phyloP scores from a whole-genome alignment of 1,139 yeast genomes.

The Kurtzmaniella quercitrusa region DNA sequence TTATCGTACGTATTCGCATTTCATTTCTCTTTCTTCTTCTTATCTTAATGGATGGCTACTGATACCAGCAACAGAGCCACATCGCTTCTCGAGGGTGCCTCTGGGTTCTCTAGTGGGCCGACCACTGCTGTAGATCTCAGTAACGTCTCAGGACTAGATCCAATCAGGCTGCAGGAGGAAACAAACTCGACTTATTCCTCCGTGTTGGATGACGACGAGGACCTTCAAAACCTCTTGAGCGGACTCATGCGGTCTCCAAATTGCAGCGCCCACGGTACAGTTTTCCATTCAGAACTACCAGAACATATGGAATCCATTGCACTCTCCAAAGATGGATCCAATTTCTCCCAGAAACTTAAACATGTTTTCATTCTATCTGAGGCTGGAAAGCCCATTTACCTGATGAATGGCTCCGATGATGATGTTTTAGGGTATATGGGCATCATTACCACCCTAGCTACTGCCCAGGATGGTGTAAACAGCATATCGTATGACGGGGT shows the following conservation, averaged over 20 bases:
- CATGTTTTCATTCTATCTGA: conserved; percentile 81
- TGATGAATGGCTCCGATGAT: conserved; percentile 73
- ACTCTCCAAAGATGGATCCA: conserved; percentile 20
- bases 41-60: not conserved
- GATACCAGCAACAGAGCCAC: not conserved
- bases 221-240: conserved; percentile 22
- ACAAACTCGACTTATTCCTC: conserved; percentile 1
- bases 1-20: not conserved
- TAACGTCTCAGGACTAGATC: conserved; percentile 4
- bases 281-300: conserved; percentile 3
- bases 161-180: conserved; percentile 6
- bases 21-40: not conserved
- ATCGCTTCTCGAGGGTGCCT: conserved; percentile 3
- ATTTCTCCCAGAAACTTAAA: conserved; percentile 46
- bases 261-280: conserved; percentile 4
- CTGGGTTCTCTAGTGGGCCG: conserved; percentile 5
- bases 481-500: conserved; percentile 27
- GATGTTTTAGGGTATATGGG: conserved; percentile 73
- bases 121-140: conserved; percentile 7
- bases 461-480: conserved; percentile 41
- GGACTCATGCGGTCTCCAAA: conserved; percentile 20
- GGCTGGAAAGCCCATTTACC: conserved; percentile 92
- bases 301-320: conserved; percentile 11
- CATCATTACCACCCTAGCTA: conserved; percentile 60
- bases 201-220: conserved; percentile 19